Base-by-base conservation (phyloP, 2,329 filamentous ascomycete species). In the Colletotrichum sojae region DNA sequence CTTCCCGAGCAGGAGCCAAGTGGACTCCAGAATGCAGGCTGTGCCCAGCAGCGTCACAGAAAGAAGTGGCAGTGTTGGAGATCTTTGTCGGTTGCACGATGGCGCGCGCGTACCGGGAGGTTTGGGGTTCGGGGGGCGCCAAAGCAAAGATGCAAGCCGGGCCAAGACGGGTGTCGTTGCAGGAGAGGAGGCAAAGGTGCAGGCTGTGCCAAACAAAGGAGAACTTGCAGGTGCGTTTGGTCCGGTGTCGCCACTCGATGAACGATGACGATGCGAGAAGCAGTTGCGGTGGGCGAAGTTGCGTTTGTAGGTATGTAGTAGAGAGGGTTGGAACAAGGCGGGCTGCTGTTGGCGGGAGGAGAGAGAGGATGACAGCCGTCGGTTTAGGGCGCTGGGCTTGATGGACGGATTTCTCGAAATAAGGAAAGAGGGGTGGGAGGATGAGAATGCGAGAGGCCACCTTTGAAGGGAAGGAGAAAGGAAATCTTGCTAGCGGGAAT, bases 381-480 rank as follows among this genome's bases (percentile, higher is more conserved):
- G 60, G 45, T 62, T 60, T 49, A 48, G 61, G 18, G 48, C 53
- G 27, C 53, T 43, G 45, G 64, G 43, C 51, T 66, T 52, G 61
- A 69, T 61, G 63, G 63, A 67, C 45, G 15, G 45, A 18, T 16
- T 66, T 54, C 45, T 39, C 20, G 63, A 53, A 68, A 61, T 68
- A 70, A 54, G 67, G 52, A 69, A 67, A 43, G 52, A 62, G 67
- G 63, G 63, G 63, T 51, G 59, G 20, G 55, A 63, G 52, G 52
- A 58, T 39, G 49, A 57, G 56, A 55, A 66, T 27, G 45, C 52
- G 63, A 70, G 49, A 68, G 63, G 67, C 58, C 67, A 63, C 56
- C 63, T 67, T 62, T 48, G 67, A 69, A 49, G 49, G 55, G 54
- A 46, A 58, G 51, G 51, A 67, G 67, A 69, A 68, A 65, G 66